phyloP scores from a whole-genome alignment of 2,329 filamentous ascomycete genomes.

The Diaporthe citrichinensis region DNA sequence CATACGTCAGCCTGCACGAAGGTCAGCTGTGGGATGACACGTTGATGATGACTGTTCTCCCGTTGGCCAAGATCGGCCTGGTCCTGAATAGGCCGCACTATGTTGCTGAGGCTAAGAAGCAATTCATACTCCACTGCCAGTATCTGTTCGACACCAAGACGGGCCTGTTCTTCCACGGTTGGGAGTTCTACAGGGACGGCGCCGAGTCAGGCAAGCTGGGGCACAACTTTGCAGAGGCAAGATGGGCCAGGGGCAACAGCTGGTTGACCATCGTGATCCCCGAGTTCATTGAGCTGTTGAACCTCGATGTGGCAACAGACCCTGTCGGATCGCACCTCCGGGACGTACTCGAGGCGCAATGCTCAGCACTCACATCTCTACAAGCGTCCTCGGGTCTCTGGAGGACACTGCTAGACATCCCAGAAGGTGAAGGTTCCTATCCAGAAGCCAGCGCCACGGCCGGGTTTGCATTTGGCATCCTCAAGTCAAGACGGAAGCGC shows the following conservation, averaged over 20 bases:
- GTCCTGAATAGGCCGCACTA: constrained; percentile 79
- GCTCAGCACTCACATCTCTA: constrained; percentile 71
- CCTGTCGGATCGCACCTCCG: constrained; percentile 72
- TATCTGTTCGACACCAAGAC: constrained; percentile 81
- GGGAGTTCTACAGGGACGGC: constrained; percentile 70
- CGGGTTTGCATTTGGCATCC: constrained; percentile 84
- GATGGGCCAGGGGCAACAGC: constrained; percentile 74
- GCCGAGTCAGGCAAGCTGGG: constrained; percentile 66
- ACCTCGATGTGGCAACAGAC: constrained; percentile 71
- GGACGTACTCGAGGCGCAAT: constrained; percentile 78
- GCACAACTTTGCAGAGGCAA: constrained; percentile 71
- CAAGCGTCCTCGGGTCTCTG: constrained; percentile 77
- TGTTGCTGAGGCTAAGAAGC: constrained; percentile 81
- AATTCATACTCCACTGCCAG: constrained; percentile 83
- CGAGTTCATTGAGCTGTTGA: constrained; percentile 82
- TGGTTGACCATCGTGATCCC: constrained; percentile 90
- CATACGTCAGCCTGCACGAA: constrained; percentile 78
- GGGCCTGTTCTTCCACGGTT: constrained; percentile 86
- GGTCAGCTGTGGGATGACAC: constrained; percentile 89
- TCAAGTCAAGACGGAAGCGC: constrained; percentile 79
- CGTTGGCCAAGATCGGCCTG: constrained; percentile 83
- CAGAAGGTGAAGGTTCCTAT: constrained; percentile 78
- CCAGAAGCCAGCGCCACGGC: constrained; percentile 83
- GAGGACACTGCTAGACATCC: constrained; percentile 80
- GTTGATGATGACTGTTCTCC: constrained; percentile 89